Evolutionary conservation across 179 eudicot genomes (phyloP), one percentile per base, ranked within the genome.

Genomic region (Nepenthes alata): DNA sequence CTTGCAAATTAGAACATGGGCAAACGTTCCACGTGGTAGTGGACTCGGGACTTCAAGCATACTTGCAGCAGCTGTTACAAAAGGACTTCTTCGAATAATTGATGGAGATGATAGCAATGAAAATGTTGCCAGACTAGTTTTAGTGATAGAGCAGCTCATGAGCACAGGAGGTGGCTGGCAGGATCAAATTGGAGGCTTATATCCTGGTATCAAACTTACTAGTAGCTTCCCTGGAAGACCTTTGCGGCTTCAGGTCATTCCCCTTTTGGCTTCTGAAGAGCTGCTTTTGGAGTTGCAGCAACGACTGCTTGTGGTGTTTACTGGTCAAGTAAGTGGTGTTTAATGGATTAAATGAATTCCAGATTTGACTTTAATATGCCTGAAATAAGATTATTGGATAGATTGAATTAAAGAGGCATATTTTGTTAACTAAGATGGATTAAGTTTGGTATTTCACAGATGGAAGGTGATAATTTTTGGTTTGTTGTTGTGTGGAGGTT

Each of bases 101-200:
- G 76, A 74, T 16, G 87, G 84, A 62, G 96, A 94, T 70, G 87
- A 72, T 49, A 80, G 95, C 63, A 82, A 83, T 65, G 95, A 87
- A 75, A 87, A 85, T 64, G 89, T 94, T 50, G 86, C 99, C n/a
- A 85, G 97, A 68, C 80, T 94, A 47, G 97, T 94, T 44, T 72
- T 94, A 72, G 99, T 94, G 48, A 67, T 90, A 68, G 99, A 94
- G 75, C 98, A 93, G 76, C 86, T 93, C 50, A 93, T 93, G 98
- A 97, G 98, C 44, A 93, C 98, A 34, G 98, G 98, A 12, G 98
- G 98, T 60, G 99, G 99, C 45, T 94, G 99, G 99, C 99, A 94
- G 71, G 99, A 90, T 73, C 97, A 94, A 74, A 87, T 93, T 60
- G 98, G 98, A 58, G 99, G 99, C 51, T 70, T 94, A 48, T 90